phyloP scores from a whole-genome alignment of 768 basidiomycete genomes.

The Termitomyces sp. region DNA sequence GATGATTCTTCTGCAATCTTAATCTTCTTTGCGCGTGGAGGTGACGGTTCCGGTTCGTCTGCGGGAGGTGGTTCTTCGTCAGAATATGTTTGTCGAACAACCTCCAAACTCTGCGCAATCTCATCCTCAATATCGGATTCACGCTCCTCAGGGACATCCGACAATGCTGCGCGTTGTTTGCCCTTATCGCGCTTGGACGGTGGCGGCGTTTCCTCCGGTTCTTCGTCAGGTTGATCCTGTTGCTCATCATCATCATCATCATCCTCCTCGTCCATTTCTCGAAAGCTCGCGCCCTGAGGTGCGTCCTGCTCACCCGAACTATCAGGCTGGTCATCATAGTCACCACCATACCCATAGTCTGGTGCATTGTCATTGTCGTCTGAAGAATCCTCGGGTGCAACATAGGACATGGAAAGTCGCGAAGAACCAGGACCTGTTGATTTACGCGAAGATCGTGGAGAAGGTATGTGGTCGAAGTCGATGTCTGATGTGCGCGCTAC shows the following conservation, averaged over 20 bases:
- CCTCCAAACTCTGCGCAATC: constrained; percentile 34
- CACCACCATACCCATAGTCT: constrained; percentile 20
- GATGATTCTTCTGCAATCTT: constrained; percentile 20
- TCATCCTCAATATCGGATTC: constrained; percentile 39
- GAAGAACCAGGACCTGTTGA: constrained; percentile 35
- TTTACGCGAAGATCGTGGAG: constrained; percentile 38
- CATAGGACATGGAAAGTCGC: constrained; percentile 30
- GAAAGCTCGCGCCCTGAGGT: constrained; percentile 36
- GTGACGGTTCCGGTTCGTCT: constrained; percentile 21
- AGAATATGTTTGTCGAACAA: constrained; percentile 24
- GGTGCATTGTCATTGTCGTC: constrained; percentile 21
- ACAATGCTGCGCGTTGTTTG: constrained; percentile 10
- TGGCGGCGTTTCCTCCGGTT: constrained; percentile 22
- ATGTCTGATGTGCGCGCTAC: constrained; percentile 46
- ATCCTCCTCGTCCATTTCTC: constrained; percentile 44
- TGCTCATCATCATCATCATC: constrained; percentile 36
- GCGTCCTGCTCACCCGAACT: constrained; percentile 16
- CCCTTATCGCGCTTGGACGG: constrained; percentile 13
- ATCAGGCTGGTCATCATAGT: constrained; percentile 23
- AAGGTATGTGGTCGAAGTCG: constrained; percentile 60
- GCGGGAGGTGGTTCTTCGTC: constrained; percentile 27
- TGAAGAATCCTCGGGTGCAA: constrained; percentile 23
- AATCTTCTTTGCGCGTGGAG: constrained; percentile 30
- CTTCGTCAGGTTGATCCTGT: constrained; percentile 27
- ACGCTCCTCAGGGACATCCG: constrained; percentile 36